These are phyloP conservation scores for Laetiporus sulphureus DNA, from an alignment of 1,284 basidiomycete genomes.

Conservation along the genomic window DNA sequence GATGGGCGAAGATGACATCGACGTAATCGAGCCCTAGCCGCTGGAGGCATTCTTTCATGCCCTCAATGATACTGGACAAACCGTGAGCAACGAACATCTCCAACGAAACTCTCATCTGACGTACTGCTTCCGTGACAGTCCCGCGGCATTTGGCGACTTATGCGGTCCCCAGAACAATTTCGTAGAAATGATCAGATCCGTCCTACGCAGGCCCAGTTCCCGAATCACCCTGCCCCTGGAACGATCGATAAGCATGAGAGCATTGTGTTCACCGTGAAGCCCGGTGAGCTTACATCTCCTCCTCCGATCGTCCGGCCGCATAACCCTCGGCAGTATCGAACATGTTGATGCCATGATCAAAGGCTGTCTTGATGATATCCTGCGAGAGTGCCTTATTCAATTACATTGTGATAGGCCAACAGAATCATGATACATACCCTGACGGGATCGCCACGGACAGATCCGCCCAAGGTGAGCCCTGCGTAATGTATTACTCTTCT, in stretches of 20 bases:
- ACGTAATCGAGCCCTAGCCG: slow-evolving; percentile 75
- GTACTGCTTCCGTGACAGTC: slow-evolving; percentile 69
- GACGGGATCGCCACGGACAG: slow-evolving; percentile 65
- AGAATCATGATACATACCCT: slow-evolving; percentile 31
- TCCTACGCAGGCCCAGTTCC: slow-evolving; percentile 65
- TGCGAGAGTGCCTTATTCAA: slow-evolving; percentile 14
- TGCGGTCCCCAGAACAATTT: slow-evolving; percentile 57
- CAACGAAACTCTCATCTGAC: slow-evolving; percentile 20
- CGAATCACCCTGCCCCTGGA: slow-evolving; percentile 72
- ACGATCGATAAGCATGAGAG: no score
- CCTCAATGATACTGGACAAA: slow-evolving; percentile 63
- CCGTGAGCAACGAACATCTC: background rate
- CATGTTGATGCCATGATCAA: slow-evolving; percentile 66
- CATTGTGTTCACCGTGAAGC: no score
- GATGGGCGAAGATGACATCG: slow-evolving; percentile 64
- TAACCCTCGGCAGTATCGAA: slow-evolving; percentile 66
- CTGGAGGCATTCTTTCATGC: slow-evolving; percentile 60
- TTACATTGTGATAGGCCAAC: background rate
- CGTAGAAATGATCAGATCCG: slow-evolving; percentile 70
- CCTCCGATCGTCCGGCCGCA: slow-evolving; percentile 60
- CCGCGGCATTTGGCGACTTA: slow-evolving; percentile 52
- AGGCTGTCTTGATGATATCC: slow-evolving; percentile 60
- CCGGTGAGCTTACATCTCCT: slow-evolving; percentile 58
- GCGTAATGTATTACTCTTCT: background rate
- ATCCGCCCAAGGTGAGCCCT: slow-evolving; percentile 64